Base-by-base conservation (phyloP, 2,329 filamentous ascomycete species). In the Didymella pinodella region DNA sequence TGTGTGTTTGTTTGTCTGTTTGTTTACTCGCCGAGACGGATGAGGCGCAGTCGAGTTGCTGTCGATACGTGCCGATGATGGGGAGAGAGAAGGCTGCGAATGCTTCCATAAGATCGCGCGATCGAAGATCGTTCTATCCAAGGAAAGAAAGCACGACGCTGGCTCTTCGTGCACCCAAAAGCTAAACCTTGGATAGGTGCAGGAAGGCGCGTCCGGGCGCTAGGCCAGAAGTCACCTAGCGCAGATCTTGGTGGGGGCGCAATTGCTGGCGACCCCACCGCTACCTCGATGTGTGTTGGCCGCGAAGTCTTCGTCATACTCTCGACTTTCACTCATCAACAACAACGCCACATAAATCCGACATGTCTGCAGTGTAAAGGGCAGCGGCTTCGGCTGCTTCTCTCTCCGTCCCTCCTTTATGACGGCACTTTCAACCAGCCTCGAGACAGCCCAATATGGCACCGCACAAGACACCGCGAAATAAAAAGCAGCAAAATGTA, bases 361-460 rank as follows among this genome's bases (percentile, higher is more conserved):
- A 60, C 50, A 76, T 77, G 75, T 71, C 68, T 75, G 73, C 75
- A 73, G 75, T 77, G 74, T 79, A 70, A 77, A 75, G 74, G 75
- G 74, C 73, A 74, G 77, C 78, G 75, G 80, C 79, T 80, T 77
- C 78, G 79, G 80, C 80, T 81, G 79, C 77, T 70, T 62, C 71
- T 78, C 76, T 77, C 63, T 67, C 66, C 70, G 71, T 74, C 72
- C 68, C 68, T 31, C 62, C 62, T 61, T 64, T 51, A 66, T 67
- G 70, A 73, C 71, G 75, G 67, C 69, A 67, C 68, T 63, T 69
- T 62, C 64, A 70, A 67, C 53, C 68, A 71, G 71, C 65, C 58
- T 71, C 69, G 65, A 74, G 71, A 71, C 74, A 72, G 72, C 70
- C 69, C 74, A 77, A 62, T 61, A 82, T 82, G 80, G 80, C 80